Evolutionary conservation across 148 eudicot genomes (phyloP).

Genomic region (Nepenthes mirabilis): DNA sequence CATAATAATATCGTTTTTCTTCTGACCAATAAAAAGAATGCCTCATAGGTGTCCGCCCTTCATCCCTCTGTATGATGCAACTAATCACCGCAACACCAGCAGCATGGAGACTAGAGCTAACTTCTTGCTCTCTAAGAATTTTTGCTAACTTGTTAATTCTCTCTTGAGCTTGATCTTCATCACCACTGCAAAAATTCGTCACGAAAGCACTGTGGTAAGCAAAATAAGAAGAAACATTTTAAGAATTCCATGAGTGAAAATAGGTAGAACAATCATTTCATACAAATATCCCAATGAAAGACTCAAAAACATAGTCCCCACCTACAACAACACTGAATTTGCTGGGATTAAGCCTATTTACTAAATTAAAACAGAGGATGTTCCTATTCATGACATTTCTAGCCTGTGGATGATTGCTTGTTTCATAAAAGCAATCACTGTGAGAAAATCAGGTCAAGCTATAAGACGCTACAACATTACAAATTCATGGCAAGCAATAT

Average conservation of each 20-base stretch:
- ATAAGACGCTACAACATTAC: too few relatives aligned
- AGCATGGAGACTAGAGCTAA: constrained; percentile 62
- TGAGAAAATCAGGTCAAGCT: too few relatives aligned
- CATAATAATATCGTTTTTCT: constrained; percentile 60
- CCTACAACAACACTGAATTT: too few relatives aligned
- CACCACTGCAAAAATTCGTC: constrained; percentile 55
- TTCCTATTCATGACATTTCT: too few relatives aligned
- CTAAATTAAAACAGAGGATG: too few relatives aligned
- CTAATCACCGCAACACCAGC: constrained; percentile 87
- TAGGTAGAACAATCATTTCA: too few relatives aligned
- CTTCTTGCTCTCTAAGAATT: constrained; percentile 75
- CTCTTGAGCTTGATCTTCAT: constrained; percentile 99
- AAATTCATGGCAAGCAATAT: neutral
- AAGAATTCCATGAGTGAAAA: neutral
- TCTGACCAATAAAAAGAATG: constrained; percentile 93
- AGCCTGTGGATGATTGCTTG: too few relatives aligned
- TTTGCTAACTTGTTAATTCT: constrained; percentile 85
- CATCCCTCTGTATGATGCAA: constrained; percentile 97
- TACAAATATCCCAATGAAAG: too few relatives aligned
- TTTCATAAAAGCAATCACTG: too few relatives aligned
- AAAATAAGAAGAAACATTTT: neutral
- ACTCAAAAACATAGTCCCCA: too few relatives aligned
- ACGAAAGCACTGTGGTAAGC: constrained; percentile 5
- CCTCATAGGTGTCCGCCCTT: constrained; percentile 95
- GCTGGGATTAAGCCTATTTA: too few relatives aligned